A percentile compares a stretch with the other conserved stretches of the same genome.
Evolutionary conservation across 2,329 filamentous ascomycete species (phyloP).

Genomic region (Corynespora cassiicola): DNA sequence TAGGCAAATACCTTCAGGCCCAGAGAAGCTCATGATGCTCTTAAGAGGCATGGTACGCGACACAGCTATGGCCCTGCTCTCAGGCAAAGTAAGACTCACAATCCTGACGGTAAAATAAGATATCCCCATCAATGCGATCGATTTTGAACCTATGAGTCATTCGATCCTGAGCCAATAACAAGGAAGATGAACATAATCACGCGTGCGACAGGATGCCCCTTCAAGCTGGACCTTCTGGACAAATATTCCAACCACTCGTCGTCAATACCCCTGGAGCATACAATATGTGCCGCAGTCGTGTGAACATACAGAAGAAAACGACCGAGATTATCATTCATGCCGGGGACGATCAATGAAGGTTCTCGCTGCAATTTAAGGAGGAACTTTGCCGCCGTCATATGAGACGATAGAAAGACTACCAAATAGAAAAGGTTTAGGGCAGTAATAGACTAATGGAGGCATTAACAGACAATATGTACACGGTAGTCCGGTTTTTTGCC

Average conservation of each 20-base stretch:
- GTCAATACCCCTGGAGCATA: conserved; percentile 15
- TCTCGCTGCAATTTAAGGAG: conserved; percentile 13
- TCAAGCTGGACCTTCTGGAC: conserved; percentile 14
- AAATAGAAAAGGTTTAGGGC: conserved; percentile 11
- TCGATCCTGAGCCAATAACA: too few species aligned
- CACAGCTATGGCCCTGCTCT: conserved; percentile 19
- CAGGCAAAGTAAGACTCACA: conserved; percentile 14
- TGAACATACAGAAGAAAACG: conserved; percentile 13
- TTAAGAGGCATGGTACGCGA: conserved; percentile 17
- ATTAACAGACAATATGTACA: conserved; percentile 15
- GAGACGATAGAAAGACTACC: conserved; percentile 12
- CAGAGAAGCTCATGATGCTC: conserved; percentile 19
- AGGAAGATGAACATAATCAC: not conserved
- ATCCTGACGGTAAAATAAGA: conserved; percentile 15
- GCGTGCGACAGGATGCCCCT: conserved; percentile 11
- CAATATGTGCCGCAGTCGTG: conserved; percentile 16
- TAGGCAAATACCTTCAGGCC: not conserved
- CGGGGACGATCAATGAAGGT: conserved; percentile 13
- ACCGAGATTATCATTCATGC: conserved; percentile 14
- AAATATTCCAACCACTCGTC: conserved; percentile 12
- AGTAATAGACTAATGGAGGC: conserved; percentile 15
- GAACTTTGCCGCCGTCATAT: conserved; percentile 13
- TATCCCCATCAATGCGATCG: conserved; percentile 17
- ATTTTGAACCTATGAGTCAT: conserved; percentile 11
- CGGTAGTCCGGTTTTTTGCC: conserved; percentile 13